These are phyloP conservation scores for Baorangia bicolor DNA, from an alignment of 768 basidiomycete genomes.

Conservation along the genomic window DNA sequence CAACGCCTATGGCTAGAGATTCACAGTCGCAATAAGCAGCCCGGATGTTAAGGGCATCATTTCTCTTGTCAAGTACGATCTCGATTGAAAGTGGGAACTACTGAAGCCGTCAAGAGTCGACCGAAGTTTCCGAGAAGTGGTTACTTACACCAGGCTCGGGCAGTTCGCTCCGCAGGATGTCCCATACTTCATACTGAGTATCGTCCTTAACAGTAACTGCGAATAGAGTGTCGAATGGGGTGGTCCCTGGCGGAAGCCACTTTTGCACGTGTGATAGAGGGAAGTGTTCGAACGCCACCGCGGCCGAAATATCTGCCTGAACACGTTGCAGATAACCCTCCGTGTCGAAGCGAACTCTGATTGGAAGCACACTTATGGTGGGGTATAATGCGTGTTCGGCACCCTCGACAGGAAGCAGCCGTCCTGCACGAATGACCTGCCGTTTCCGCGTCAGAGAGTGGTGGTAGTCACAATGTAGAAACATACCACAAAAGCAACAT, in stretches of 20 bases:
- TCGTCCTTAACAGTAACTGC: conserved; percentile 29
- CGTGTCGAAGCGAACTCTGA: conserved; percentile 21
- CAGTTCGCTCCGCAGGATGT: conserved; percentile 29
- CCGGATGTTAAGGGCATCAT: conserved; percentile 17
- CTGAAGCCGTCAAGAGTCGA: not conserved
- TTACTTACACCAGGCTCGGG: conserved; percentile 33
- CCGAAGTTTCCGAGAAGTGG: not conserved
- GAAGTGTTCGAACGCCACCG: conserved; percentile 31
- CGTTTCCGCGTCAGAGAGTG: not conserved
- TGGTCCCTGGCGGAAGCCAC: conserved; percentile 26
- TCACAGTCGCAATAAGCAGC: conserved; percentile 25
- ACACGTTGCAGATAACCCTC: conserved; percentile 17
- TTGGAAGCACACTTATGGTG: conserved; percentile 30
- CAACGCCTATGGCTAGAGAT: conserved; percentile 15
- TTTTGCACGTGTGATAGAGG: conserved; percentile 31
- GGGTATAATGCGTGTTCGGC: conserved; percentile 26
- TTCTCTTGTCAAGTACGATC: conserved; percentile 23
- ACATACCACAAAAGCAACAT: conserved; percentile 35
- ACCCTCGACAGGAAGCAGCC: conserved; percentile 27
- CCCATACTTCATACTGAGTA: conserved; percentile 20
- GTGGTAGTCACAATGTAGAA: not conserved
- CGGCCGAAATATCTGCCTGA: conserved; percentile 29
- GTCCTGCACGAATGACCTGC: conserved; percentile 34
- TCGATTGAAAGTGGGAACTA: conserved; percentile 27
- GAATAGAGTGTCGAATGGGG: conserved; percentile 33